phyloP scores from a whole-genome alignment of 768 basidiomycete species.

The Mycena venus region DNA sequence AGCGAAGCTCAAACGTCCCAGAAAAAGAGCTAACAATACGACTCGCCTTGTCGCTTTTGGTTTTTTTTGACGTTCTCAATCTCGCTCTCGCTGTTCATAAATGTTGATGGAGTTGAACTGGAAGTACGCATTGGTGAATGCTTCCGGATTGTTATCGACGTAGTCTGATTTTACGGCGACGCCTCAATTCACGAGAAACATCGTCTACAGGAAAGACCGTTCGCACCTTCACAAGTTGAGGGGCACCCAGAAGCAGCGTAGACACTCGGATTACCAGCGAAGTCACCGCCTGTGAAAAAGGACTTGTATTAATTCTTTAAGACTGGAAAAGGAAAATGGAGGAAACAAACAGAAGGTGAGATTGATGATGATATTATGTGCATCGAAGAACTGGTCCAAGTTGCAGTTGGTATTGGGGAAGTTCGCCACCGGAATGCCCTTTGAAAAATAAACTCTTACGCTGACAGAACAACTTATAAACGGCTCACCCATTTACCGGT shows the following conservation, averaged over 20 bases:
- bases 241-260: conserved; percentile 67
- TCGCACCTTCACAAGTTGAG: conserved; percentile 68
- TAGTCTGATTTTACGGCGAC: too few species aligned
- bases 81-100: too few species aligned
- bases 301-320: neutral
- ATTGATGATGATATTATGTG: conserved; percentile 77
- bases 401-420: conserved; percentile 75
- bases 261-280: conserved; percentile 61
- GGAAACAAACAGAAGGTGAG: conserved; percentile 52
- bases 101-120: conserved; percentile 69
- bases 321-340: neutral
- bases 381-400: conserved; percentile 65
- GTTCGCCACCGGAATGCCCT: conserved; percentile 70
- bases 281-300: conserved; percentile 58
- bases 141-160: conserved; percentile 72
- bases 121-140: conserved; percentile 77
- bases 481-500: conserved; percentile 67
- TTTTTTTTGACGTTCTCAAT: too few species aligned
- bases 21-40: too few species aligned
- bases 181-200: too few species aligned
- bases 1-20: too few species aligned
- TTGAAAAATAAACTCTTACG: neutral
- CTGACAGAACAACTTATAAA: neutral
- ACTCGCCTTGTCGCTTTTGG: too few species aligned
- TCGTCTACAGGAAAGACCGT: too few species aligned